phyloP scores from a whole-genome alignment of 306 rosid genomes.

The Castanea mollissima region DNA sequence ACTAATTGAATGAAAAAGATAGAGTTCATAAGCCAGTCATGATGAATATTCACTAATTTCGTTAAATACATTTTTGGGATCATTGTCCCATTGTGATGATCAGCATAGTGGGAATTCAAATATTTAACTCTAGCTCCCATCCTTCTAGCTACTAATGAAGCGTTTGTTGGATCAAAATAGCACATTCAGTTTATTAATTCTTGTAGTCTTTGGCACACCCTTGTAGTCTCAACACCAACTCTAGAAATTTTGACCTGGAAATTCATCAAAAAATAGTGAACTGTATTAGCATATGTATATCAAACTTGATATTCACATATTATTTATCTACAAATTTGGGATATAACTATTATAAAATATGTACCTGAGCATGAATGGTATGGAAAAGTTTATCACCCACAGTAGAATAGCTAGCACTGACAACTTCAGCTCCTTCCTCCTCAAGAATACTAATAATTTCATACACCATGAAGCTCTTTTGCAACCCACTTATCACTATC shows the following conservation, averaged over 20 bases:
- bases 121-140: background rate
- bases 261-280: background rate
- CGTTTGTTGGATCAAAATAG: background rate
- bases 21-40: too few species aligned
- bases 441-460: constrained; percentile 53
- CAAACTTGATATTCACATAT: background rate
- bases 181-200: constrained; percentile 25
- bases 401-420: constrained; percentile 41
- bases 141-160: background rate
- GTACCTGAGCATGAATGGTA: constrained; percentile 62
- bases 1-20: too few species aligned
- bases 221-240: constrained; percentile 62
- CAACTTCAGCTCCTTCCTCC: constrained; percentile 76
- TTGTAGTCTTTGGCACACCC: constrained; percentile 49
- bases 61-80: background rate
- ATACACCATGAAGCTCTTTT: constrained; percentile 49
- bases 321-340: too few species aligned
- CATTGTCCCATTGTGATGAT: background rate
- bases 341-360: background rate
- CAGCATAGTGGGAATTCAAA: background rate
- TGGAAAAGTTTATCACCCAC: constrained; percentile 50
- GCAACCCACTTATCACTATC: constrained; percentile 45
- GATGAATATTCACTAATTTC: background rate
- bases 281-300: too few species aligned
- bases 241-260: constrained; percentile 61